These are phyloP conservation scores for Colletotrichum destructivum DNA, from an alignment of 2,329 filamentous ascomycete species.

Conservation along the genomic window DNA sequence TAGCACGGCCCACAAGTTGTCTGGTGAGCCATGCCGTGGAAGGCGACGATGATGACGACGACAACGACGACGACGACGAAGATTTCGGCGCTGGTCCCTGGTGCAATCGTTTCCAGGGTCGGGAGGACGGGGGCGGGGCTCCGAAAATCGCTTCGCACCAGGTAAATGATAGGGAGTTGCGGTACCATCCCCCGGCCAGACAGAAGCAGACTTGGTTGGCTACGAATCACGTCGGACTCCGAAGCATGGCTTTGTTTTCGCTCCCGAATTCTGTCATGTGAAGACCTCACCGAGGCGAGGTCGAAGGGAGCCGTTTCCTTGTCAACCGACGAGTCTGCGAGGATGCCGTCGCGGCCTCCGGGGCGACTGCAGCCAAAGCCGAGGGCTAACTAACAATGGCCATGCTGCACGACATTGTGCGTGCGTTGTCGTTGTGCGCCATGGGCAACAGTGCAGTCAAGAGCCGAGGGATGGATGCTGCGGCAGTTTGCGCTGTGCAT, in stretches of 20 bases:
- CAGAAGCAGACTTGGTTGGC: conserved; percentile 3
- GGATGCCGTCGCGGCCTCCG: not conserved
- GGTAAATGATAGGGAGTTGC: conserved; percentile 17
- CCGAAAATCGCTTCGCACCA: conserved; percentile 35
- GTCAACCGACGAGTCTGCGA: conserved; percentile 4
- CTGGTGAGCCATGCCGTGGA: conserved; percentile 12
- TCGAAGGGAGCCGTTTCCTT: not conserved
- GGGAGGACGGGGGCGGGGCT: conserved; percentile 29
- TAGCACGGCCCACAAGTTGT: conserved; percentile 8
- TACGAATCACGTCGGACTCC: not conserved
- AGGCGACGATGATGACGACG: conserved; percentile 14
- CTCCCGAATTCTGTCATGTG: conserved; percentile 9
- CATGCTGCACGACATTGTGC: conserved; percentile 10
- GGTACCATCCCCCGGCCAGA: not conserved
- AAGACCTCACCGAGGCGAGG: conserved; percentile 24
- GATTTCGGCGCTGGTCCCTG: conserved; percentile 8
- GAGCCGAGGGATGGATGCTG: conserved; percentile 11
- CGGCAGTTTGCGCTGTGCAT: conserved; percentile 21
- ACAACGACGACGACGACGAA: conserved; percentile 5
- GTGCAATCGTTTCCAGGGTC: conserved; percentile 19
- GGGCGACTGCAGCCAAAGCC: not conserved
- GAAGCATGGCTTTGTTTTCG: conserved; percentile 11
- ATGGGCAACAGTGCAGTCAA: conserved; percentile 8
- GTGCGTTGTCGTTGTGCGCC: not conserved
- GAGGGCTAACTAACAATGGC: not conserved